Evolutionary conservation across 176 grass and related monocot species (phyloP).

Genomic region (Avena sativa): DNA sequence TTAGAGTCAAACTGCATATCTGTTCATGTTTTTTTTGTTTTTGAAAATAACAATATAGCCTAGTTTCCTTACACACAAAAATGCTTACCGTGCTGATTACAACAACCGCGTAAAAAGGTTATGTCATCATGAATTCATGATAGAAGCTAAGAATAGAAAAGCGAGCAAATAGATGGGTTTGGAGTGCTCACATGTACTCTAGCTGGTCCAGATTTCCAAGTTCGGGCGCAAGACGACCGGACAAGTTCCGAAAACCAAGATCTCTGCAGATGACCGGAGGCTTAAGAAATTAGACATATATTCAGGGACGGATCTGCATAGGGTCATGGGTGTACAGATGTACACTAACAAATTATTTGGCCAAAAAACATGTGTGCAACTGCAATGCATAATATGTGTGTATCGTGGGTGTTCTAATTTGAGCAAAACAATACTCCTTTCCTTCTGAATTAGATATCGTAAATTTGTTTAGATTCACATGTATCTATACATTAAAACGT

Average conservation of each 20-base stretch:
- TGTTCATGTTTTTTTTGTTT: not conserved
- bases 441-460: too few relatives aligned
- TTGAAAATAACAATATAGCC: not conserved
- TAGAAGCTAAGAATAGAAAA: not conserved
- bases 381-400: too few relatives aligned
- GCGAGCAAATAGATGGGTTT: not conserved
- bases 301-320: too few relatives aligned
- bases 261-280: constrained; percentile 4
- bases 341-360: too few relatives aligned
- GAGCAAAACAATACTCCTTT: too few relatives aligned
- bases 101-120: not conserved
- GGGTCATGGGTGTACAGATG: too few relatives aligned
- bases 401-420: too few relatives aligned
- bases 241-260: not conserved
- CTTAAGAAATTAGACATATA: not conserved
- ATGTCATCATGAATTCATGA: not conserved
- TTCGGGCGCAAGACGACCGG: not conserved
- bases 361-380: too few relatives aligned
- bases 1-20: not conserved
- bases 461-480: too few relatives aligned
- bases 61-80: not conserved
- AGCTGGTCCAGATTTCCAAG: constrained; percentile 2
- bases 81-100: not conserved
- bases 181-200: not conserved
- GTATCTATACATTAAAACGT: too few relatives aligned